Percentiles rank a stretch among this genome's conserved stretches.
Evolutionary conservation across 345 rosid species (phyloP).

Genomic region (Acer campestre): DNA sequence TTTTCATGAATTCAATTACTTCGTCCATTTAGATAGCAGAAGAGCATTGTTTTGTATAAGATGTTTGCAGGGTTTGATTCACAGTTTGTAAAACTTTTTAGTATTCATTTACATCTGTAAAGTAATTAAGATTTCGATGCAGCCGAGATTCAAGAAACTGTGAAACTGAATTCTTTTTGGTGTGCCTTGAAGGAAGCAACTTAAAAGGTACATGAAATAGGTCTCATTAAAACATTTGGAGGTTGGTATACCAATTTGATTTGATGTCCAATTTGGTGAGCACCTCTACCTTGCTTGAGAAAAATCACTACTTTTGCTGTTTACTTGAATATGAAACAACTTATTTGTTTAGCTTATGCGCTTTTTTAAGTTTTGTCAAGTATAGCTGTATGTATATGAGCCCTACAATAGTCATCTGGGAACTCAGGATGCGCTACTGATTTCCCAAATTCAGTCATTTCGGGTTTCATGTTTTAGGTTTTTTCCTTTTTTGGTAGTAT

Average conservation of each 20-base stretch:
- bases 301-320: not conserved
- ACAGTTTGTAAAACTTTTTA: slow-evolving; percentile 23
- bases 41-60: slow-evolving; percentile 21
- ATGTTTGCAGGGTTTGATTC: slow-evolving; percentile 21
- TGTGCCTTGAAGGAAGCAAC: not conserved
- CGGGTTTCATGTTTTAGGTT: too few relatives aligned
- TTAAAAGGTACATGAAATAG: slow-evolving; percentile 6
- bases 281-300: slow-evolving; percentile 5
- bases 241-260: slow-evolving; percentile 3
- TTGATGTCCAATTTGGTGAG: not conserved
- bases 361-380: not conserved
- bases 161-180: not conserved
- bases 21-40: slow-evolving; percentile 21
- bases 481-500: too few relatives aligned
- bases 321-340: not conserved
- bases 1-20: slow-evolving; percentile 7
- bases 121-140: slow-evolving; percentile 9
- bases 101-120: slow-evolving; percentile 14
- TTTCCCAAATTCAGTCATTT: too few relatives aligned
- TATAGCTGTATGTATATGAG: not conserved
- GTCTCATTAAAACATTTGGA: not conserved
- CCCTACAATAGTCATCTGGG: too few relatives aligned
- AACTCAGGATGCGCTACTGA: too few relatives aligned
- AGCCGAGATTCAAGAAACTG: not conserved
- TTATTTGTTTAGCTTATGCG: not conserved